Percentiles rank a stretch among this genome's conserved stretches.
These are phyloP conservation scores for Antitrichia curtipendula DNA, from an alignment of 225 moss, liverwort and hornwort genomes.

Conservation along the genomic window DNA sequence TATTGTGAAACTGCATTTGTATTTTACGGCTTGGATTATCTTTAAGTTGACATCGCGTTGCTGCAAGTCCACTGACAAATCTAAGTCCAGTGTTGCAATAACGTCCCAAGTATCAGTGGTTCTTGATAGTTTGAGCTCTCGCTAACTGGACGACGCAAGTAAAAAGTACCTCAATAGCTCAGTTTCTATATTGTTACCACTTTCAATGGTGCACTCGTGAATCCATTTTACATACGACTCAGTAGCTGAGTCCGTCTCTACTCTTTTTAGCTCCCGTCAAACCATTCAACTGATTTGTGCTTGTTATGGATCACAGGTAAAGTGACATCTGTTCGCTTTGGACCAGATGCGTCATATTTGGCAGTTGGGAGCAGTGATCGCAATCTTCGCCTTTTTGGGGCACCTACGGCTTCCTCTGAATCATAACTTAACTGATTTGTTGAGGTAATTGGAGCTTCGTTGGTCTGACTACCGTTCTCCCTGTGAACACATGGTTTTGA, in stretches of 20 bases:
- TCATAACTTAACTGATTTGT: neutral
- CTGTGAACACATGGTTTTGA: neutral
- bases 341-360: constrained; percentile 87
- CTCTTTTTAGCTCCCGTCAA: neutral
- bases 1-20: neutral
- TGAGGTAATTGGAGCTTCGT: constrained; percentile 2
- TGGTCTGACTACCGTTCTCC: neutral
- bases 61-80: neutral
- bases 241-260: neutral
- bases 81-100: neutral
- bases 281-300: neutral
- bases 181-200: neutral
- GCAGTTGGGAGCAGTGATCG: constrained; percentile 87
- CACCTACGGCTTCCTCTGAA: constrained; percentile 33
- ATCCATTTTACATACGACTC: neutral
- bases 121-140: neutral
- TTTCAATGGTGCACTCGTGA: neutral
- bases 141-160: neutral
- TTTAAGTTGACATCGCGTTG: neutral
- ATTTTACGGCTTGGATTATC: neutral
- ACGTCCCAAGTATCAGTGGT: neutral
- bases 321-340: constrained; percentile 82
- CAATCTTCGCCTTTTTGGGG: constrained; percentile 77
- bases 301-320: constrained; percentile 44
- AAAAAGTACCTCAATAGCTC: neutral